Evolutionary conservation across 768 basidiomycete genomes (phyloP), one percentile per base, ranked within the genome.

Genomic region (Russula vinacea): DNA sequence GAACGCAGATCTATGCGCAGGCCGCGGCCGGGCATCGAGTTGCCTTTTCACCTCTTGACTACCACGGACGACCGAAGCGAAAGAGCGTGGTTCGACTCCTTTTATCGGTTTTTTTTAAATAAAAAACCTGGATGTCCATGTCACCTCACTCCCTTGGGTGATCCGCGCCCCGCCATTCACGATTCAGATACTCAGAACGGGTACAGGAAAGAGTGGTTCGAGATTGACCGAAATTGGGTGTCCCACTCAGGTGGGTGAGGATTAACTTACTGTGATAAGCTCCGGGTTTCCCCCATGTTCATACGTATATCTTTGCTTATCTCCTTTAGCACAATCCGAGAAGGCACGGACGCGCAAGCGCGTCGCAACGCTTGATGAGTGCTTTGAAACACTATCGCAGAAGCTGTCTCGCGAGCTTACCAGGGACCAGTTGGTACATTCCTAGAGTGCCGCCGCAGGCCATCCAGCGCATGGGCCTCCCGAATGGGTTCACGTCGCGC

Each of bases 131-230:
- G 24, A 17, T 39, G 22, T 40, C 55, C 37, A 49, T 22, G 2
- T 22, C 9, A 19, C 9, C 19, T n/a, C n/a, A n/a, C n/a, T n/a
- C n/a, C n/a, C n/a, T n/a, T n/a, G n/a, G n/a, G n/a, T n/a, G n/a
- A n/a, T n/a, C n/a, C n/a, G n/a, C n/a, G n/a, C n/a, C n/a, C n/a
- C n/a, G n/a, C n/a, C n/a, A n/a, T n/a, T 54, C 24, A n/a, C 24
- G 37, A 14, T 26, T 16, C 40, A 69, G 68, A 33, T 69, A 67
- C 39, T 69, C 68, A 5, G 68, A 69, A n/a, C 60, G 68, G 6
- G 29, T 56, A 4, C 60, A 59, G 37, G 66, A 69, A n/a, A 19
- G 62, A 69, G 42, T 69, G 68, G 68, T 69, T 69, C 29, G 56
- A 64, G 16, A 54, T 63, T 2, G 68, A 69, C 60, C 32, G 62